Conservation (phyloP, 148 eudicot species). For the Amaranthus hypochondriacus region DNA sequence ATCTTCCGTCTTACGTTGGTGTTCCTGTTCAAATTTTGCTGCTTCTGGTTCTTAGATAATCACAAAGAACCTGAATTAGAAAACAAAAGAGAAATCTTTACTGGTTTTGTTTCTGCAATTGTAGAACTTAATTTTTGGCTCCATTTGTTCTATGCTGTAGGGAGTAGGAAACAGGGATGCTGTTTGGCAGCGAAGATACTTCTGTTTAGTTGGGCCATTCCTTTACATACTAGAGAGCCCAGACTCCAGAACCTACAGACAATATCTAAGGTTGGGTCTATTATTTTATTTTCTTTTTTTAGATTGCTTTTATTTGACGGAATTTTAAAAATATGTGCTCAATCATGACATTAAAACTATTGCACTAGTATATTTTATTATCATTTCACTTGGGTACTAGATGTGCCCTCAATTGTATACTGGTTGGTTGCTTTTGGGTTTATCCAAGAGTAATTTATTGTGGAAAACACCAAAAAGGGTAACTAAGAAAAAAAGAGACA, state of each 20-base stretch:
- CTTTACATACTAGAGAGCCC: constrained; percentile 80
- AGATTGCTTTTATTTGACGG: not conserved
- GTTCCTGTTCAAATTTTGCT: not conserved
- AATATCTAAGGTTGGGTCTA: constrained; percentile 55
- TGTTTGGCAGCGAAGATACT: constrained; percentile 84
- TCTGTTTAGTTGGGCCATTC: constrained; percentile 82
- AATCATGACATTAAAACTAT: not conserved
- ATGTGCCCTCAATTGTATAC: not conserved
- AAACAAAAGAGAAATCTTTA: not conserved
- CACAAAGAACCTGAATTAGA: too few relatives aligned
- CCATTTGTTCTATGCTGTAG: constrained; percentile 34
- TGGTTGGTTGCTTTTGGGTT: not conserved
- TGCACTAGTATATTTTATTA: not conserved
- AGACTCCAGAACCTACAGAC: constrained; percentile 75
- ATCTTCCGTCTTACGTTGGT: constrained; percentile 1
- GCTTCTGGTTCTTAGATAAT: not conserved
- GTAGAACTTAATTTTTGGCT: too few relatives aligned
- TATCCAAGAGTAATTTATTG: too few relatives aligned
- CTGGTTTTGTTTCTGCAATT: not conserved
- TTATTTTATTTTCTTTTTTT: not conserved
- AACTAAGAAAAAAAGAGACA: too few relatives aligned
- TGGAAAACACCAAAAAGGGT: too few relatives aligned
- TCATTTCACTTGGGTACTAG: not conserved
- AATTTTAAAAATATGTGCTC: not conserved
- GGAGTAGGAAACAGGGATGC: constrained; percentile 96